Base-by-base conservation (phyloP, 1,284 basidiomycete species). In the Testicularia cyperi region DNA sequence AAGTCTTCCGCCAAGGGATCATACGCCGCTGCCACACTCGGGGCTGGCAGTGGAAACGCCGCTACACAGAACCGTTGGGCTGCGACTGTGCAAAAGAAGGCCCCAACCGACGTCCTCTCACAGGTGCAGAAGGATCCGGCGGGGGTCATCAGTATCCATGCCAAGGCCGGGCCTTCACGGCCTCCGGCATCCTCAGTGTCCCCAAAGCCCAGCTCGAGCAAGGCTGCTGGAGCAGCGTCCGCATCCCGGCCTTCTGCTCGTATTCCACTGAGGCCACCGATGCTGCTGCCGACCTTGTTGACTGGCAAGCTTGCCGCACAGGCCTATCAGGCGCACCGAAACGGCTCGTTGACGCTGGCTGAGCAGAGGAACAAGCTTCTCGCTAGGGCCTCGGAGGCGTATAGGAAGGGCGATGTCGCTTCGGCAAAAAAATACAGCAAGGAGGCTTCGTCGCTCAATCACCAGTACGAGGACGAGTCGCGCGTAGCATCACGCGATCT, bases 351-450 rank as follows among this genome's bases (percentile, higher is more conserved):
- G 52, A 88, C 94, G 60, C 84, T 97, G 6, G 92, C 91, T 29
- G 88, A 91, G 6, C 90, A 90, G 27, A 82, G 94, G 24, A 97
- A 97, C 72, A 90, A 90, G 10, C 94, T 90, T 72, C 82, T 98
- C n/a, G 90, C 88, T 2, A 85, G 90, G 32, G 94, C 94, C 5
- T 91, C 94, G 1, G 91, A 96, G 72, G 91, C 92, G 2, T 97
- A 90, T 87, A 82, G 90, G 33, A 83, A 88, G 10, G 92, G 92
- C 4, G 92, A 98, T 65, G 92, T 92, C 3, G 90, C 90, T 0
- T 88, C 88, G 0, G 94, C 94, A 18, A 94, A 95, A 77, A 82
- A 90, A 35, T 96, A 92, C 79, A 90, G 87, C 64, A 81, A 88
- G 28, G 92, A 97, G 74, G 94, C 92, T 4, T 90, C 94, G 68